A percentile compares a stretch with the other conserved stretches of the same genome.
Conservation (phyloP, 1,139 yeast species). For the Candida sojae region DNA sequence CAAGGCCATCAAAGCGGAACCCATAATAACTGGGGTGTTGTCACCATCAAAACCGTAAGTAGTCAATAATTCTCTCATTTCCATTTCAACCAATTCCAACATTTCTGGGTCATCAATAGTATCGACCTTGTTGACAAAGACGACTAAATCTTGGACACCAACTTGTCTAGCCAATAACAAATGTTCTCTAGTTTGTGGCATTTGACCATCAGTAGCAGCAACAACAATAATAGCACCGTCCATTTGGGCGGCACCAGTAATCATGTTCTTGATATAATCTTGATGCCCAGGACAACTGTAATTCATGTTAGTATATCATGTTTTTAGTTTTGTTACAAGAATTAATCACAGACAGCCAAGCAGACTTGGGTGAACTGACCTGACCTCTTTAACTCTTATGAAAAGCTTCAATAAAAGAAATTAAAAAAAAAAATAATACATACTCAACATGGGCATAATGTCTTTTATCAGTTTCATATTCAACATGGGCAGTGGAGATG, state of each 20-base stretch:
- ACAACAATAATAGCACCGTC: constrained; percentile 99
- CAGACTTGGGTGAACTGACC: background rate
- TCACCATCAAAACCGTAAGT: constrained; percentile 98
- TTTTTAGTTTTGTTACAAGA: no score
- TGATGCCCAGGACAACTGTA: constrained; percentile 68
- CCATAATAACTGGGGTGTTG: constrained; percentile 97
- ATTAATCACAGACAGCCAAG: background rate
- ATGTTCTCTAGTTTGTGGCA: constrained; percentile 99
- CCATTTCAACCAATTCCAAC: constrained; percentile 99
- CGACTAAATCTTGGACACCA: constrained; percentile 97
- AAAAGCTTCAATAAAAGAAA: no score
- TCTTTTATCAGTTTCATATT: constrained; percentile 88
- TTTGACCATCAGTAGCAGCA: constrained; percentile 98
- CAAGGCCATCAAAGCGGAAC: constrained; percentile 96
- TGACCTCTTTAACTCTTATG: no score
- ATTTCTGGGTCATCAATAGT: constrained; percentile 98
- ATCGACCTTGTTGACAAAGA: constrained; percentile 96
- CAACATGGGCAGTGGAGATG: constrained; percentile 95
- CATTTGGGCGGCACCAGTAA: constrained; percentile 99
- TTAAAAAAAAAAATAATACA: background rate
- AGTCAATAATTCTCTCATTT: constrained; percentile 94
- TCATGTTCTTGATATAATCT: constrained; percentile 98
- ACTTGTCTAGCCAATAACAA: constrained; percentile 98
- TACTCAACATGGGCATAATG: constrained; percentile 92
- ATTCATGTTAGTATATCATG: no score